Evolutionary conservation across 352 stramenopile genomes (phyloP).

Genomic region (Globisporangium parvum): DNA sequence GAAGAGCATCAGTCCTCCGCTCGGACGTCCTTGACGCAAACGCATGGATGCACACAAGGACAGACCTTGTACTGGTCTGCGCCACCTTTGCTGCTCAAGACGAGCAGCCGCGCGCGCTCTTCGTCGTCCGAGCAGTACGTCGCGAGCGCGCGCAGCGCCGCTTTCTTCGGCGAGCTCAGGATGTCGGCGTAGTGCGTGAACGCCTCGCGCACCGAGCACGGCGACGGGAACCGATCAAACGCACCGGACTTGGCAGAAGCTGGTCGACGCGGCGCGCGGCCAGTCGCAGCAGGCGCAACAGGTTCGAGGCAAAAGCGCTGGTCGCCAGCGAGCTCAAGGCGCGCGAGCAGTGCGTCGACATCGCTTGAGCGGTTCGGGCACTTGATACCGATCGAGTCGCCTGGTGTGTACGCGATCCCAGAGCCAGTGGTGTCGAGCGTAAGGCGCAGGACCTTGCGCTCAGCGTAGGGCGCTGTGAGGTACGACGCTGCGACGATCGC

Average conservation of each 20-base stretch:
- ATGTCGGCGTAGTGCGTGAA: slow-evolving; percentile 83
- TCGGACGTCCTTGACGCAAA: too few relatives aligned
- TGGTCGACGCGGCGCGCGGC: slow-evolving; percentile 11
- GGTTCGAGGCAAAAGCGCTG: slow-evolving; percentile 32
- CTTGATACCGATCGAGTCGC: slow-evolving; percentile 83
- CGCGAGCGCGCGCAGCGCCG: slow-evolving; percentile 51
- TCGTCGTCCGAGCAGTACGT: slow-evolving; percentile 59
- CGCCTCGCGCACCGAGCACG: slow-evolving; percentile 66
- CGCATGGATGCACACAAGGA: too few relatives aligned
- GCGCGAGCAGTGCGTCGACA: slow-evolving; percentile 58
- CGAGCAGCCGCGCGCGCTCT: slow-evolving; percentile 49
- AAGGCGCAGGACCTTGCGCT: slow-evolving; percentile 56
- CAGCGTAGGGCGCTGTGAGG: slow-evolving; percentile 34
- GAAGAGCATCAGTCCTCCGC: neutral
- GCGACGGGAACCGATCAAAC: slow-evolving; percentile 37
- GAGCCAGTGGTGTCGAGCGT: slow-evolving; percentile 40
- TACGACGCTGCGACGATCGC: slow-evolving; percentile 38
- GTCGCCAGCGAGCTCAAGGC: slow-evolving; percentile 35
- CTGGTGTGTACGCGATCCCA: slow-evolving; percentile 61
- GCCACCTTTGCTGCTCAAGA: slow-evolving; percentile 67
- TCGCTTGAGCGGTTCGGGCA: slow-evolving; percentile 70
- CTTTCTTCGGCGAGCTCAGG: slow-evolving; percentile 73
- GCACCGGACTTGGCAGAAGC: slow-evolving; percentile 19
- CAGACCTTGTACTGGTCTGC: slow-evolving; percentile 59
- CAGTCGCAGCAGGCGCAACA: slow-evolving; percentile 13